phyloP scores from a whole-genome alignment of 2,329 filamentous ascomycete species.

The Ceratocystis albifundus region DNA sequence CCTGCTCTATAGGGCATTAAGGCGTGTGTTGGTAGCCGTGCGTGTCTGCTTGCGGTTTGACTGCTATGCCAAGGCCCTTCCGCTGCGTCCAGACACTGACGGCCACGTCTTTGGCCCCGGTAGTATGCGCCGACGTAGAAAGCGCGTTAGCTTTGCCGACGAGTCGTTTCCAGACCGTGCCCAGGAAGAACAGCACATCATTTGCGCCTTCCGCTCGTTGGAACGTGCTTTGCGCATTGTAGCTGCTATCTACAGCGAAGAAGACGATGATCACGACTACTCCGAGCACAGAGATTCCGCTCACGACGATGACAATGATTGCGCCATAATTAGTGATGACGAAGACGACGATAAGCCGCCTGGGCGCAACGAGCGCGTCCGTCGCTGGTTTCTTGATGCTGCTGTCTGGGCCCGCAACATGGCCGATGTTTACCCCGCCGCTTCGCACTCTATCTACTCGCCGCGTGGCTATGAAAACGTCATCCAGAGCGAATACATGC shows the following conservation, averaged over 20 bases:
- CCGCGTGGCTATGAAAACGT: constrained; percentile 16
- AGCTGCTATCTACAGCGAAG: constrained; percentile 20
- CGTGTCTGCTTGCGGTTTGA: constrained; percentile 19
- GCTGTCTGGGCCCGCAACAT: constrained; percentile 21
- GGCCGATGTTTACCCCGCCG: constrained; percentile 21
- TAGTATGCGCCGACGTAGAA: constrained; percentile 23
- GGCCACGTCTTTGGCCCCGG: constrained; percentile 16
- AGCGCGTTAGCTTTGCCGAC: constrained; percentile 22
- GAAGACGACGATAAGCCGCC: constrained; percentile 15
- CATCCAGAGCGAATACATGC: constrained; percentile 17
- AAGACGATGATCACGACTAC: constrained; percentile 3
- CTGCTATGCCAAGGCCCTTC: constrained; percentile 22
- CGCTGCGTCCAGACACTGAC: constrained; percentile 21
- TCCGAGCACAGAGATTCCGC: not conserved
- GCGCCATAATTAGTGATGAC: constrained; percentile 16
- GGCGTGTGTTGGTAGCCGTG: constrained; percentile 18
- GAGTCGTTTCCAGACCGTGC: constrained; percentile 21
- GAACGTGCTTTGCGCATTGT: constrained; percentile 21
- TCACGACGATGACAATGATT: constrained; percentile 9
- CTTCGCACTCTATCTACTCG: constrained; percentile 13
- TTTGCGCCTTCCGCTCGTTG: constrained; percentile 18
- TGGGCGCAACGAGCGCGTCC: constrained; percentile 17
- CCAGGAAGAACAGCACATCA: constrained; percentile 20
- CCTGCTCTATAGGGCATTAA: constrained; percentile 18
- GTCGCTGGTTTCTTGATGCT: constrained; percentile 19